Percentiles rank a stretch among this genome's conserved stretches.
Conservation (phyloP, 768 basidiomycete species). For the Leccinum pellstonianum region DNA sequence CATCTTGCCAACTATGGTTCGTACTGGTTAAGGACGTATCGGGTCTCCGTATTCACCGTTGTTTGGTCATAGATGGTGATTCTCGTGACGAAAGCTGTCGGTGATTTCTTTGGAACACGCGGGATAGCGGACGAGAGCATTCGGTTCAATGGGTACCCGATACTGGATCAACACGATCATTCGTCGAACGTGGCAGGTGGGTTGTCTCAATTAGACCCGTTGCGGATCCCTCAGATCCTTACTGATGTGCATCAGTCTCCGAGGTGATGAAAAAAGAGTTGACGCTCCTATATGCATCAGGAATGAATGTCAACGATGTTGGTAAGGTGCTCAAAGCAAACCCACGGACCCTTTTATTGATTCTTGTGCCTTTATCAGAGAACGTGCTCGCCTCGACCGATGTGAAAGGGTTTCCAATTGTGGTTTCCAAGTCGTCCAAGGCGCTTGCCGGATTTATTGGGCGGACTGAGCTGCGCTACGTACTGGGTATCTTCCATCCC, state of each 20-base stretch:
- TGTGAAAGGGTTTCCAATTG: slow-evolving; percentile 91
- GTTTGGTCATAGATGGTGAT: slow-evolving; percentile 74
- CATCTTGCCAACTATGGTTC: slow-evolving; percentile 95
- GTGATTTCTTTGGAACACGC: slow-evolving; percentile 87
- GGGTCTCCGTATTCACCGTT: slow-evolving; percentile 8
- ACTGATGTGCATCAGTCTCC: slow-evolving; percentile 53
- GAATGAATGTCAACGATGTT: slow-evolving; percentile 74
- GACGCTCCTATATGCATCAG: slow-evolving; percentile 66
- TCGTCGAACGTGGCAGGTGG: slow-evolving; percentile 87
- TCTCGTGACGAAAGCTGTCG: slow-evolving; percentile 94
- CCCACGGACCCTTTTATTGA: slow-evolving; percentile 4
- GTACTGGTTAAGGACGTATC: slow-evolving; percentile 17
- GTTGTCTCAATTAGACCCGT: slow-evolving; percentile 23
- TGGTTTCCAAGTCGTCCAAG: slow-evolving; percentile 56
- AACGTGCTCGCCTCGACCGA: slow-evolving; percentile 64
- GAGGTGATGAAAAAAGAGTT: slow-evolving; percentile 88
- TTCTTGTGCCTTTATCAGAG: slow-evolving; percentile 45
- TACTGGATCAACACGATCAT: slow-evolving; percentile 94
- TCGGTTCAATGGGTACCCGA: slow-evolving; percentile 94
- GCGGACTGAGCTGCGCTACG: slow-evolving; percentile 79
- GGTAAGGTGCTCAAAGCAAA: slow-evolving; percentile 49
- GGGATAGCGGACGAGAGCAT: slow-evolving; percentile 99
- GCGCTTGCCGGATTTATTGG: slow-evolving; percentile 87
- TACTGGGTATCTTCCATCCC: slow-evolving; percentile 58
- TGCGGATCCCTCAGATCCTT: slow-evolving; percentile 2